A percentile compares a stretch with the other conserved stretches of the same genome.
Evolutionary conservation across 1,284 basidiomycete species (phyloP).

Genomic region (Grifola frondosa): DNA sequence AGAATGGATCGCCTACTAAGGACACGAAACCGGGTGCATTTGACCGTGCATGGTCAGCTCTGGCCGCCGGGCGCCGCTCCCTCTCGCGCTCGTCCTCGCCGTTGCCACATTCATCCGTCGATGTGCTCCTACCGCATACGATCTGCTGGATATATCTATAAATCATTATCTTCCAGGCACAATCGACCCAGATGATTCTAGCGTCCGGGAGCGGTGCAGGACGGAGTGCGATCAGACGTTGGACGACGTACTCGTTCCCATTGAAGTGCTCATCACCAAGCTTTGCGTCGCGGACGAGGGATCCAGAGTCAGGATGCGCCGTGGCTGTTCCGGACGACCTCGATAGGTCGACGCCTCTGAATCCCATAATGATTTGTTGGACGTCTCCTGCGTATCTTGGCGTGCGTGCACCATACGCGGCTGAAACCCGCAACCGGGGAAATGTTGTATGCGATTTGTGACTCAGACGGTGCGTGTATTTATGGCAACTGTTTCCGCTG

Average conservation of each 20-base stretch:
- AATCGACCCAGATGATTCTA: constrained; percentile 59
- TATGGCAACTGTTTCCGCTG: not conserved
- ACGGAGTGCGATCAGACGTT: constrained; percentile 53
- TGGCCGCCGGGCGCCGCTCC: constrained; percentile 55
- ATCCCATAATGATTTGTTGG: constrained; percentile 67
- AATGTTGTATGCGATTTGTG: constrained; percentile 79
- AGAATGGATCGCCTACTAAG: constrained; percentile 40
- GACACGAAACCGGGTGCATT: constrained; percentile 50
- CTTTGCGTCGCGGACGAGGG: constrained; percentile 63
- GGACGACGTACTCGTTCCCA: constrained; percentile 77
- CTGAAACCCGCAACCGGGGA: constrained; percentile 82
- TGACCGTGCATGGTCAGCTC: constrained; percentile 61
- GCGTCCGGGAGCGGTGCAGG: constrained; percentile 51
- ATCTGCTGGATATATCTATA: constrained; percentile 64
- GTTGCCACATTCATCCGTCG: constrained; percentile 34
- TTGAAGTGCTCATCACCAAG: constrained; percentile 72
- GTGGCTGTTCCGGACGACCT: constrained; percentile 68
- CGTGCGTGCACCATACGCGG: constrained; percentile 67
- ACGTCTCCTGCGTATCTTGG: constrained; percentile 79
- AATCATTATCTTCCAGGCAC: constrained; percentile 65
- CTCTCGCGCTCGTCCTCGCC: constrained; percentile 42
- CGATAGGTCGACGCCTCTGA: constrained; percentile 80
- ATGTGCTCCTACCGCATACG: constrained; percentile 61
- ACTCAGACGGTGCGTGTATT: constrained; percentile 66
- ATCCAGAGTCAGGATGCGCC: constrained; percentile 55